Conservation (phyloP, 495 filamentous ascomycete genomes). For the Letharia columbiana region DNA sequence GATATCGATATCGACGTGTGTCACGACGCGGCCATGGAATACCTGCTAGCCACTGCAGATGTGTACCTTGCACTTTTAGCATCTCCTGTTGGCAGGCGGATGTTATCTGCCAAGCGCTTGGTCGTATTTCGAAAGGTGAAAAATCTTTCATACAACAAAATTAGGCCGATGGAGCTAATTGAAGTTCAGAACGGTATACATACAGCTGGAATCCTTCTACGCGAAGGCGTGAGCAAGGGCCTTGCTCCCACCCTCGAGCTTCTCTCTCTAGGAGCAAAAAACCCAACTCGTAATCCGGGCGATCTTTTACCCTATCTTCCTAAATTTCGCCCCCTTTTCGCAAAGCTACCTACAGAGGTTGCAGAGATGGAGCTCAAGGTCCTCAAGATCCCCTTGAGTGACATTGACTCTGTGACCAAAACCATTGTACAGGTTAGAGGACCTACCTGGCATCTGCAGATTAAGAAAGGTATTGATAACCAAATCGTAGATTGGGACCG, state of each 20-base stretch:
- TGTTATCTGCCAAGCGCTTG: conserved; percentile 64
- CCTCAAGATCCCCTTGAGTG: conserved; percentile 54
- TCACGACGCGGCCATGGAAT: conserved; percentile 73
- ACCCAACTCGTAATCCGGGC: conserved; percentile 57
- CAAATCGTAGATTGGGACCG: conserved; percentile 26
- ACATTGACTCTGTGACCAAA: conserved; percentile 74
- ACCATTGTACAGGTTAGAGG: conserved; percentile 55
- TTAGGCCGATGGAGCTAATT: conserved; percentile 8
- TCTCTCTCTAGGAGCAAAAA: conserved; percentile 58
- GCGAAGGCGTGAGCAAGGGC: conserved; percentile 57
- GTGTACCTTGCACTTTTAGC: conserved; percentile 61
- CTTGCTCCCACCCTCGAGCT: conserved; percentile 60
- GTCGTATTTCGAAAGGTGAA: conserved; percentile 61
- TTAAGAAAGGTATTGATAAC: conserved; percentile 37
- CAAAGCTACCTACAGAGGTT: conserved; percentile 44
- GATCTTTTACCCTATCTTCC: conserved; percentile 75
- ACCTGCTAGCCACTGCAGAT: conserved; percentile 60
- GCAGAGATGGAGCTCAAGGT: conserved; percentile 57
- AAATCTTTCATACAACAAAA: neutral
- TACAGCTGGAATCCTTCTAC: conserved; percentile 69
- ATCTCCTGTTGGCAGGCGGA: conserved; percentile 69
- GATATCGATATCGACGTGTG: conserved; percentile 68
- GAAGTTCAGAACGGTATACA: conserved; percentile 62
- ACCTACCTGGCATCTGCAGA: conserved; percentile 36
- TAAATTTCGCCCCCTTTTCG: conserved; percentile 51